Evolutionary conservation across 345 rosid genomes (phyloP), one percentile per base, ranked within the genome.

Genomic region (Melastoma malabathricum): DNA sequence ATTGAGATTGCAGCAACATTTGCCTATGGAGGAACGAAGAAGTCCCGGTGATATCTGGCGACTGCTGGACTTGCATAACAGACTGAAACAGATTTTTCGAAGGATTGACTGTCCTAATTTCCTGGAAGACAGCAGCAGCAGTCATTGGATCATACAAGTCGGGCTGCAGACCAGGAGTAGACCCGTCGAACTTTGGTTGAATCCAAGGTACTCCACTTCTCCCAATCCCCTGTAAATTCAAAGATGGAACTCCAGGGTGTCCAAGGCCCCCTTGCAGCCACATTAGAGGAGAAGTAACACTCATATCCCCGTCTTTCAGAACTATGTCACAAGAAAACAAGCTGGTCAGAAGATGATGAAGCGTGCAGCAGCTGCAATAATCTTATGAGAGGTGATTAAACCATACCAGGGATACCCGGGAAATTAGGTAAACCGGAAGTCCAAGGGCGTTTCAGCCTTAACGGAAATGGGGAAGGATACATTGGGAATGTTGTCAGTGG

Each of bases 131-230:
- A 16, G 75, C 79, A 50, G 79, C 63, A 38, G 71, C 62, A 3
- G 80, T 69, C 80, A 75, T 71, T 18, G 73, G 72, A 52, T 75
- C 74, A 56, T 75, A 71, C 12, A 62, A 34, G 55, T 75, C 80
- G 1, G 76, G 54, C 52, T 71, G 80, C 12, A 71, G 46, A 27
- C 59, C 72, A 14, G 63, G 48, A 59, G 71, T 57, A 39, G 74
- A 60, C 51, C 69, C 44, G 46, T 70, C 73, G 38, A 68, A 56
- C 64, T 72, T 59, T 41, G 67, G 69, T 57, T 65, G 76, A 57
- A 71, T 60, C 74, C 71, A 68, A 2, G 76, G 72, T 8, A 34
- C 41, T 34, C 41, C 41, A 52, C 66, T 39, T 52, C 64, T 65
- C 29, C 79, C 79, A 47, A 59, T 59, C 18, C 75, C 72, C 56